Percentiles rank a stretch among this genome's conserved stretches.
Evolutionary conservation across 805 yeast species (phyloP).

Genomic region (Yamadazyma phyllophila): DNA sequence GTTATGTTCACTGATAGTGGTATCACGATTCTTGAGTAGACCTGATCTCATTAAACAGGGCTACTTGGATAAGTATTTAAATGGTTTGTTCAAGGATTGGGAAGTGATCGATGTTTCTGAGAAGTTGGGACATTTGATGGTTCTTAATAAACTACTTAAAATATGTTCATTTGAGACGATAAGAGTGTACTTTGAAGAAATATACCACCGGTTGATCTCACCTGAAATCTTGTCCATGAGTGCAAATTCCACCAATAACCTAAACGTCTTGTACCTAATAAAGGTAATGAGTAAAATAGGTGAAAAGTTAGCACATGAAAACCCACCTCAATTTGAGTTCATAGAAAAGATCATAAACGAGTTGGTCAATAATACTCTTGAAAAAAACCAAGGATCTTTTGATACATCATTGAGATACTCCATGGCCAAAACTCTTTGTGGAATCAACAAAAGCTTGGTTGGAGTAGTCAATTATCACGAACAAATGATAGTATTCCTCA

Average conservation of each 20-base stretch:
- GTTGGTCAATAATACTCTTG: constrained; percentile 38
- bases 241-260: neutral
- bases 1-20: constrained; percentile 48
- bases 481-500: constrained; percentile 39
- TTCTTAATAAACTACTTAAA: constrained; percentile 39
- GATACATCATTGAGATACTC: constrained; percentile 62
- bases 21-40: constrained; percentile 55
- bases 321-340: constrained; percentile 17
- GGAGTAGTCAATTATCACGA: constrained; percentile 33
- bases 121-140: constrained; percentile 40
- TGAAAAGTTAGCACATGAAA: constrained; percentile 17
- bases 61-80: constrained; percentile 20
- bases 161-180: neutral
- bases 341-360: constrained; percentile 51
- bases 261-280: constrained; percentile 24
- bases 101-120: constrained; percentile 3
- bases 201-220: constrained; percentile 10
- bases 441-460: constrained; percentile 39
- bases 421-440: constrained; percentile 64
- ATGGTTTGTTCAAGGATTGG: constrained; percentile 18
- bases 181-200: neutral
- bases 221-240: constrained; percentile 13
- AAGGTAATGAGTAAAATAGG: constrained; percentile 41
- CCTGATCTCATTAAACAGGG: constrained; percentile 35
- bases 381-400: constrained; percentile 28